These are phyloP conservation scores for Aureobasidium sp. DNA, from an alignment of 2,329 filamentous ascomycete genomes.

Conservation along the genomic window DNA sequence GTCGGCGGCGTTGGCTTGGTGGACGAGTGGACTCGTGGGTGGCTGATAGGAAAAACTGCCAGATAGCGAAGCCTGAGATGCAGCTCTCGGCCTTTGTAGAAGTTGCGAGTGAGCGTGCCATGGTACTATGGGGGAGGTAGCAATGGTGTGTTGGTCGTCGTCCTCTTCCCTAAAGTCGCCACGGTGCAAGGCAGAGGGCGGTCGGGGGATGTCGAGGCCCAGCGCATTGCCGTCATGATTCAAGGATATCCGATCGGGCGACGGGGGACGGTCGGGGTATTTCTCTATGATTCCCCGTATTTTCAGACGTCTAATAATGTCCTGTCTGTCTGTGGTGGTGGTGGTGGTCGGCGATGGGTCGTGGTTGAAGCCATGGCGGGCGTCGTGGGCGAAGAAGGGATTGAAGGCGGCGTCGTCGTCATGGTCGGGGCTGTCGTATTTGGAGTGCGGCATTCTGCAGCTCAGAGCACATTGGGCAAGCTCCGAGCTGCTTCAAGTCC, in stretches of 20 bases:
- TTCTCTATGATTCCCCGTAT: slow-evolving; percentile 20
- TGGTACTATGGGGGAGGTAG: slow-evolving; percentile 48
- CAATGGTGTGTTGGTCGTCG: slow-evolving; percentile 22
- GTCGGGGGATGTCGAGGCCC: slow-evolving; percentile 61
- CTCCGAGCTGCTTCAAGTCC: slow-evolving; percentile 1
- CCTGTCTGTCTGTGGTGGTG: slow-evolving; percentile 51
- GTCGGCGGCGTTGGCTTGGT: slow-evolving; percentile 79
- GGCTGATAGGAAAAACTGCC: slow-evolving; percentile 76
- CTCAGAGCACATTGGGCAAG: slow-evolving; percentile 1
- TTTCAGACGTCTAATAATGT: slow-evolving; percentile 79
- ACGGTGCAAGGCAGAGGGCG: slow-evolving; percentile 61
- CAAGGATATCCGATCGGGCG: not conserved
- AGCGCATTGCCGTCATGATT: not conserved
- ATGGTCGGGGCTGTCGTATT: slow-evolving; percentile 7
- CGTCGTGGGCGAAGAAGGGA: slow-evolving; percentile 28
- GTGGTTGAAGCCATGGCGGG: slow-evolving; percentile 22
- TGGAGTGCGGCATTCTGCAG: slow-evolving; percentile 13
- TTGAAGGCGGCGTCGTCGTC: slow-evolving; percentile 20
- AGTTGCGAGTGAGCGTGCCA: slow-evolving; percentile 36
- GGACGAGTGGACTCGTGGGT: slow-evolving; percentile 84
- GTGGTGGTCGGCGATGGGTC: slow-evolving; percentile 20
- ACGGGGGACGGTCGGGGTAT: not conserved
- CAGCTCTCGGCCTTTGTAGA: slow-evolving; percentile 31
- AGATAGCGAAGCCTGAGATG: slow-evolving; percentile 55
- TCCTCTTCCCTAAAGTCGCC: slow-evolving; percentile 50